phyloP scores from a whole-genome alignment of 768 basidiomycete genomes.

The Boletus barrowsii region DNA sequence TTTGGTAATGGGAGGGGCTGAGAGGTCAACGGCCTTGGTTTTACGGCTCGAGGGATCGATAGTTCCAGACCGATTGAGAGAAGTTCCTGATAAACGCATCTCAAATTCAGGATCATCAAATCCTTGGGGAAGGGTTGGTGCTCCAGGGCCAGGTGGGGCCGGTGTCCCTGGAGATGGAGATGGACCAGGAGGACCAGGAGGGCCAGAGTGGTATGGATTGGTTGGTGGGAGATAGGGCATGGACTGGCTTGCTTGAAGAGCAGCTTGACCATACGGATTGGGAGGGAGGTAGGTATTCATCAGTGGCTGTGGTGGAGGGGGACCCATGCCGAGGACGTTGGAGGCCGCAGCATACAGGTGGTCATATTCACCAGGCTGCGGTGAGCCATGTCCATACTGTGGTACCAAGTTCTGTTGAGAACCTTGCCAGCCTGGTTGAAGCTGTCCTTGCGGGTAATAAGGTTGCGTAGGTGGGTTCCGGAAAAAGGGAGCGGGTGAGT shows the following conservation, averaged over 20 bases:
- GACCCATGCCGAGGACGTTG: slow-evolving; percentile 75
- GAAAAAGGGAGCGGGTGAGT: slow-evolving; percentile 16
- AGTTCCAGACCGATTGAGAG: slow-evolving; percentile 55
- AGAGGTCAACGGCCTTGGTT: slow-evolving; percentile 79
- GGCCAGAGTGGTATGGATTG: slow-evolving; percentile 17
- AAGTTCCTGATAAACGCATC: slow-evolving; percentile 41
- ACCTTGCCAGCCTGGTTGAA: slow-evolving; percentile 29
- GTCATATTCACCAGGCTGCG: slow-evolving; percentile 46
- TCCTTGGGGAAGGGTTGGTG: slow-evolving; percentile 29
- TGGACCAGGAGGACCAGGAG: slow-evolving; percentile 15
- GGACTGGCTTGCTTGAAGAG: slow-evolving; percentile 29
- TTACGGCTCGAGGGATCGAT: slow-evolving; percentile 57
- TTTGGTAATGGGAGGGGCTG: slow-evolving; percentile 85
- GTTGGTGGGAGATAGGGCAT: slow-evolving; percentile 33
- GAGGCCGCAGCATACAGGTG: slow-evolving; percentile 73
- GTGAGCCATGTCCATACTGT: slow-evolving; percentile 21
- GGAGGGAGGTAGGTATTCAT: slow-evolving; percentile 22
- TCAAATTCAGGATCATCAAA: slow-evolving; percentile 52
- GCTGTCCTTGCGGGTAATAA: slow-evolving; percentile 18
- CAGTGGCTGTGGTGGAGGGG: slow-evolving; percentile 37
- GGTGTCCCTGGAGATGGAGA: slow-evolving; percentile 13
- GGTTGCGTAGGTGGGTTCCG: slow-evolving; percentile 20
- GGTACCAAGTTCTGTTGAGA: slow-evolving; percentile 22
- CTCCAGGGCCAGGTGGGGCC: slow-evolving; percentile 10
- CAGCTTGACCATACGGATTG: slow-evolving; percentile 20